phyloP scores from a whole-genome alignment of 108 stramenopile genomes.

The Fragilaria crotonensis region DNA sequence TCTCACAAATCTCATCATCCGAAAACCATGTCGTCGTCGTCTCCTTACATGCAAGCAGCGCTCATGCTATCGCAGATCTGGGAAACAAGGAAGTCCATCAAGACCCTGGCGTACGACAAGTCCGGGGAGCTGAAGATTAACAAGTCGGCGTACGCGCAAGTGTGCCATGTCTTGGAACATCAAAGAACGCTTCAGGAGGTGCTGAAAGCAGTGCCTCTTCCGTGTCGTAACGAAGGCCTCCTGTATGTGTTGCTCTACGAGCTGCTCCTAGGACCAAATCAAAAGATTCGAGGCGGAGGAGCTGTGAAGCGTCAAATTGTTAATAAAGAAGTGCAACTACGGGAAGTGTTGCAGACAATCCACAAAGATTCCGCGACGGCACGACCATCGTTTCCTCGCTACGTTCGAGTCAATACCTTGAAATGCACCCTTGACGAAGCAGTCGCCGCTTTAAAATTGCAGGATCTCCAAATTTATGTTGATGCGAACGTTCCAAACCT shows the following conservation, averaged over 20 bases:
- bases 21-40: constrained; percentile 32
- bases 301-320: constrained; percentile 72
- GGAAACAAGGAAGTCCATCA: constrained; percentile 32
- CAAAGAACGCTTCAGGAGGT: not conserved
- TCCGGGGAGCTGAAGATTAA: constrained; percentile 36
- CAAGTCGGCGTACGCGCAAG: constrained; percentile 52
- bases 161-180: constrained; percentile 36
- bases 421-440: constrained; percentile 29
- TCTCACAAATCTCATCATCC: not conserved
- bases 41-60: constrained; percentile 41
- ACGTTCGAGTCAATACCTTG: constrained; percentile 81
- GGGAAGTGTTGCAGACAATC: constrained; percentile 15
- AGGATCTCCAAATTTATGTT: constrained; percentile 30
- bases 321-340: constrained; percentile 43
- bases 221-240: constrained; percentile 40
- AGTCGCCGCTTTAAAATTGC: constrained; percentile 21
- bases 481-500: constrained; percentile 80
- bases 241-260: constrained; percentile 80
- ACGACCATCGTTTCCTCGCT: constrained; percentile 51
- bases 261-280: constrained; percentile 70
- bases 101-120: constrained; percentile 46
- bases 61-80: constrained; percentile 32
- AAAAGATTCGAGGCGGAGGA: constrained; percentile 76
- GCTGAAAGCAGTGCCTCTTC: not conserved
- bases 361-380: constrained; percentile 6